Evolutionary conservation across 176 grass and related monocot species (phyloP).

Genomic region (Saccharum officinarum): DNA sequence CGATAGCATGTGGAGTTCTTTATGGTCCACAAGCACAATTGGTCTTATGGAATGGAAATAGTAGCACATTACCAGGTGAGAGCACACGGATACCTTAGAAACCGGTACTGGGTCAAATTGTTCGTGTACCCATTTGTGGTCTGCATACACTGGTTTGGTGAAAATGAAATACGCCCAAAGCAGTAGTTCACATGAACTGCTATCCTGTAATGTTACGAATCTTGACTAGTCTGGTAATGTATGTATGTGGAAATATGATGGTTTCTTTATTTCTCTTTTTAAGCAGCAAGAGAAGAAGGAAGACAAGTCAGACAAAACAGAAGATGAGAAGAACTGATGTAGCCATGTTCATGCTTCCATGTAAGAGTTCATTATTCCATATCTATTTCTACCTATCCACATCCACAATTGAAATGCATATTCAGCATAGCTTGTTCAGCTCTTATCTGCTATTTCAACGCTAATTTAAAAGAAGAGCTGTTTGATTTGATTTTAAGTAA

Average conservation of each 20-base stretch:
- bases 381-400: background rate
- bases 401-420: background rate
- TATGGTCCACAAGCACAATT: background rate
- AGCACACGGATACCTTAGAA: background rate
- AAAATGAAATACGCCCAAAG: background rate
- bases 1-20: background rate
- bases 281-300: conserved; percentile 72
- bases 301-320: conserved; percentile 66
- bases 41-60: background rate
- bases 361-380: conserved; percentile 27
- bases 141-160: conserved; percentile 1
- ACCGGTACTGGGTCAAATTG: background rate
- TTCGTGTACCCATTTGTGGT: background rate
- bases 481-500: background rate
- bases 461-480: background rate
- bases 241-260: conserved; percentile 19
- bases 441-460: background rate
- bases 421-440: background rate
- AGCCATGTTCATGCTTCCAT: conserved; percentile 10
- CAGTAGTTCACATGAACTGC: background rate
- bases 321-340: conserved; percentile 65
- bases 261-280: background rate
- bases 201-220: background rate
- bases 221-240: background rate
- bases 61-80: background rate